Base-by-base conservation (phyloP, 108 stramenopile species). In the Cylindrotheca closterium region DNA sequence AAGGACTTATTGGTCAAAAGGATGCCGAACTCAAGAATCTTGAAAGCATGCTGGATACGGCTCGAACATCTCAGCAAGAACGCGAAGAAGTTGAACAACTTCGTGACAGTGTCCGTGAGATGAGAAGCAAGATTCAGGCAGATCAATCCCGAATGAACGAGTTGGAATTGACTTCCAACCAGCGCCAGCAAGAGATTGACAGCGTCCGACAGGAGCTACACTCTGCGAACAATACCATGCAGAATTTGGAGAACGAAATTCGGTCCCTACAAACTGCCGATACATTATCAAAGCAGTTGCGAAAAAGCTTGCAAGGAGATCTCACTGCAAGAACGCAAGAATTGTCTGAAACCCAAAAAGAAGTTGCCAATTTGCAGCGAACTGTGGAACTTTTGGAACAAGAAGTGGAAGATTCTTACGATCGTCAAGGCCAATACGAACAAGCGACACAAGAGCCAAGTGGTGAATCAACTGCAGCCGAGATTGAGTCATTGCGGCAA, bases 81-180 rank as follows among this genome's bases (percentile, higher is more conserved):
- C 60, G 72, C 26, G 63, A 54, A 1, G 77, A 78, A 63, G 19
- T 52, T 27, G 61, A 67, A 19, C 27, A 49, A 3, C 50, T 77
- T 2, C 58, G 69, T 4, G 7, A 37, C 27, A 63, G 49, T 3
- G 26, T 68, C 22, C 25, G 25, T 18, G 55, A 75, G 7, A 31
- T 75, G 47, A 51, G 49, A 30, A 54, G 65, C 19, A 58, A 27
- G 7, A 17, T 55, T 10, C 60, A 58, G 27, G 27, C 24, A 8
- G 60, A 63, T 18, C 26, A 59, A 33, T 12, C 25, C 22, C 34
- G 48, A 4, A 49, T 63, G 5, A 52, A 49, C 26, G 74, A 63
- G 37, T 19, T 75, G 56, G 67, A 67, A 37, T 15, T 17, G 7
- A 17, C 51, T 18, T 63, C 31, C 25, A 29, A 29, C 0, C 51